Evolutionary conservation across 768 basidiomycete genomes (phyloP), one percentile per base, ranked within the genome.

Genomic region (Amanita jacksonii): DNA sequence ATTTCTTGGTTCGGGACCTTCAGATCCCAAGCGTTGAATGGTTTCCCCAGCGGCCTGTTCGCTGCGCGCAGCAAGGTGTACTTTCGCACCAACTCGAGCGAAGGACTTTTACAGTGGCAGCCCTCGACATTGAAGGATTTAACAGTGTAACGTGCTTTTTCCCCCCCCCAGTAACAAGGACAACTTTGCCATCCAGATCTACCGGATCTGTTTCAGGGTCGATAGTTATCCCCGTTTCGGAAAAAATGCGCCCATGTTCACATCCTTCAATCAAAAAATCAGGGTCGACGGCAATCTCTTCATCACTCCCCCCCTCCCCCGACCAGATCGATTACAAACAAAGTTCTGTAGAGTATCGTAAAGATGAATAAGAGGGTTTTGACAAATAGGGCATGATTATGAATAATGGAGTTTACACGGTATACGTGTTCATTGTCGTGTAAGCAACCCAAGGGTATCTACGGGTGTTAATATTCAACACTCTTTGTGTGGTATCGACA

Each of bases 81-180:
- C 73, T 51, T 74, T 79, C 3, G 77, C 77, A 12, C 78, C 76
- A 7, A 59, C 63, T 5, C 65, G 62, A 0, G 69, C 74, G 15
- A 82, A 69, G 49, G 70, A n/a, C 67, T 41, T 67, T 63, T 15
- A 76, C 67, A 0, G 73, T 78, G 0, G 64, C 64, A 62, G 60
- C 8, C 57, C 62, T 24, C 47, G 47, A 36, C 60, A 23, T 15
- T 19, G n/a, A n/a, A n/a, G n/a, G n/a, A n/a, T 33, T 8, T 22
- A 38, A 27, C 3, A 8, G 20, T 41, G 5, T 22, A 6, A 35
- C 66, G 60, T 44, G 77, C 73, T 78, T 79, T 50, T n/a, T n/a
- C n/a, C n/a, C n/a, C n/a, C 69, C 74, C 13, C 77, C 78, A 0
- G 77, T 79, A 15, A 81, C 71, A 31, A 78, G 57, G 36, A 62